Base-by-base conservation (phyloP, 345 rosid species). In the Brassica cretica region DNA sequence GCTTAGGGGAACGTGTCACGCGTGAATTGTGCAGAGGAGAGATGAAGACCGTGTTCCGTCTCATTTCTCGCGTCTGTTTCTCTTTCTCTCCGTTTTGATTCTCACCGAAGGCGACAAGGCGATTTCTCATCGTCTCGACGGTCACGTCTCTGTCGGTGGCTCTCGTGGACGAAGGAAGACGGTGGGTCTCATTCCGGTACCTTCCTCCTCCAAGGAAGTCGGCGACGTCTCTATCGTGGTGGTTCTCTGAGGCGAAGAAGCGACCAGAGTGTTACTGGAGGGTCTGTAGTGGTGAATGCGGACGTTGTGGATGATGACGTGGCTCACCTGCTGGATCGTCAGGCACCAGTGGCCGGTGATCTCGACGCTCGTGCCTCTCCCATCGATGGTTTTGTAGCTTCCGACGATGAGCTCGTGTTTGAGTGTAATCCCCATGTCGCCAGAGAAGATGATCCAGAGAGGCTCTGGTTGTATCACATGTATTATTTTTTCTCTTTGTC, bases 121-220 rank as follows among this genome's bases (percentile, higher is more conserved):
- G 24, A 21, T 21, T 21, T 21, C 24, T 21, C 24, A 21, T 21
- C 24, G 24, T 21, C 24, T 21, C 81, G 29, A 95, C 90, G 64
- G 93, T 91, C n/a, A 93, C 98, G 27, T 96, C 99, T 0, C 99
- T 98, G 68, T 96, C 97, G 0, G 99, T 93, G 60, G 37, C 32
- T 2, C 98, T 21, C 24, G 24, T 21, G 24, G 24, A 21, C 24
- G 24, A 21, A 21, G 24, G 24, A 21, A 21, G 24, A 21, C 24
- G 24, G 24, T 0, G 24, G 24, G 24, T 21, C 24, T 21, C 24
- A 21, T 21, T 21, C 24, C 24, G 24, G 24, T 21, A 0, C 24
- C 0, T 21, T 21, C 24, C 24, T 21, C 24, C 24, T 1, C 24
- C 24, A 21, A 21, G 24, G 24, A 21, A 21, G 24, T 2, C 24